A percentile compares a stretch with the other conserved stretches of the same genome.
These are phyloP conservation scores for Candida krabiensis DNA, from an alignment of 805 yeast genomes.

Conservation along the genomic window DNA sequence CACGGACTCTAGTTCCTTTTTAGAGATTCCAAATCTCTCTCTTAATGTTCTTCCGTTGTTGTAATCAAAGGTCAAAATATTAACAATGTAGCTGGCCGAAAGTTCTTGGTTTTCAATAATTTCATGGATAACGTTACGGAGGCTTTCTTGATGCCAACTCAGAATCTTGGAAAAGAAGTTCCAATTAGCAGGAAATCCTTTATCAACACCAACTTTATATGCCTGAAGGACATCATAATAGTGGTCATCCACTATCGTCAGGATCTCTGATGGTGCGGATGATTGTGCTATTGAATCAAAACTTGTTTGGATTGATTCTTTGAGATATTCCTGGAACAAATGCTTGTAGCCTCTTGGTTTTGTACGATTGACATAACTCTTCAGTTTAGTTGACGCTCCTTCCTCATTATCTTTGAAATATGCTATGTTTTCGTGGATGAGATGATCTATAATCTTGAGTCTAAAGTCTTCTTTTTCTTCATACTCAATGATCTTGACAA, in stretches of 20 bases:
- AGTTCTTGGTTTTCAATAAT: slow-evolving; percentile 52
- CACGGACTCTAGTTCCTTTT: slow-evolving; percentile 48
- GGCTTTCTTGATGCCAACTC: slow-evolving; percentile 63
- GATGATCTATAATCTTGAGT: slow-evolving; percentile 23
- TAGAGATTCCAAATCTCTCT: slow-evolving; percentile 48
- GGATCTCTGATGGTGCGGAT: slow-evolving; percentile 46
- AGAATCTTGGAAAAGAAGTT: slow-evolving; percentile 61
- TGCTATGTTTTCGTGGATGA: slow-evolving; percentile 12
- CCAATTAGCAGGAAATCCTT: slow-evolving; percentile 75
- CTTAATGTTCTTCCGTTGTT: slow-evolving; percentile 58
- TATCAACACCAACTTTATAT: slow-evolving; percentile 57
- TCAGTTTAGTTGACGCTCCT: slow-evolving; percentile 15
- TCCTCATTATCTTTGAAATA: slow-evolving; percentile 10
- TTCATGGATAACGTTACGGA: slow-evolving; percentile 62
- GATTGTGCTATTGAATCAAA: slow-evolving; percentile 64
- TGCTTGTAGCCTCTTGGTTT: slow-evolving; percentile 58
- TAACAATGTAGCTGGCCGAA: slow-evolving; percentile 71
- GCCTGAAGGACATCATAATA: slow-evolving; percentile 74
- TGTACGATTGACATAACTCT: slow-evolving; percentile 43
- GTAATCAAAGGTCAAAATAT: slow-evolving; percentile 75
- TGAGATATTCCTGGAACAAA: slow-evolving; percentile 58
- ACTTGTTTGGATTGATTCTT: slow-evolving; percentile 60
- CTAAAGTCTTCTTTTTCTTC: slow-evolving; percentile 81
- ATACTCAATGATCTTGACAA: slow-evolving; percentile 73
- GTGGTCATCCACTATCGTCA: slow-evolving; percentile 73